Base-by-base conservation (phyloP, 257 asterid species). In the Scutellaria galericulata region DNA sequence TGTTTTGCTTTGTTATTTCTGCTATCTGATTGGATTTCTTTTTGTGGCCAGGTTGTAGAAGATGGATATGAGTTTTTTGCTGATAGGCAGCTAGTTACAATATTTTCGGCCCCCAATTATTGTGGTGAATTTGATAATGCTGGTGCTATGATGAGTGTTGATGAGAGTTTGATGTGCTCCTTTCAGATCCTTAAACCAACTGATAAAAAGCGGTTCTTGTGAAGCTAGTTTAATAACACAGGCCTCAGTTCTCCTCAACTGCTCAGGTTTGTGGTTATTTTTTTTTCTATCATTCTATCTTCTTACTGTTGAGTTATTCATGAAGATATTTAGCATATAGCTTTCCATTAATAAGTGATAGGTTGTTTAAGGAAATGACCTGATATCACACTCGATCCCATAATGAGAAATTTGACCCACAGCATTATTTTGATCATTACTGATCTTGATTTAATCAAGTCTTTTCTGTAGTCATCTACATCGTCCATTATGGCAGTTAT, bases 121-220 rank as follows among this genome's bases (percentile, higher is more conserved):
- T 88, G 95, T 64, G 96, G 96, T 31, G 92, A 90, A 83, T 90
- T 87, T 66, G 94, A 88, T 66, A 90, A 90, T 84, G 95, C 96
- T 69, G 96, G 96, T 20, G 95, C 96, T 71, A 84, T 90, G 89
- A 87, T 90, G 96, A 90, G 92, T 70, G 95, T 90, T 59, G 95
- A 90, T 75, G 96, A 90, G 77, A 88, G 90, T 76, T 83, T 90
- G 83, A 85, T 90, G 95, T 90, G 96, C 84, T 90, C 96, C 47
- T 90, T 90, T 74, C 95, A 90, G 88, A 88, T 90, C 74, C 83
- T 90, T 83, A 88, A 90, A 81, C 90, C 96, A 59, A 61, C 85
- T 13, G 87, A 84, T 50, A 83, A 62, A 77, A 87, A 77, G 74
- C 81, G 89, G 65, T 68, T 82, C 55, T 68, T 79, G 72, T 84